Evolutionary conservation across 2,329 filamentous ascomycete species (phyloP), one percentile per base, ranked within the genome.

Genomic region (Didymella arachidicola): DNA sequence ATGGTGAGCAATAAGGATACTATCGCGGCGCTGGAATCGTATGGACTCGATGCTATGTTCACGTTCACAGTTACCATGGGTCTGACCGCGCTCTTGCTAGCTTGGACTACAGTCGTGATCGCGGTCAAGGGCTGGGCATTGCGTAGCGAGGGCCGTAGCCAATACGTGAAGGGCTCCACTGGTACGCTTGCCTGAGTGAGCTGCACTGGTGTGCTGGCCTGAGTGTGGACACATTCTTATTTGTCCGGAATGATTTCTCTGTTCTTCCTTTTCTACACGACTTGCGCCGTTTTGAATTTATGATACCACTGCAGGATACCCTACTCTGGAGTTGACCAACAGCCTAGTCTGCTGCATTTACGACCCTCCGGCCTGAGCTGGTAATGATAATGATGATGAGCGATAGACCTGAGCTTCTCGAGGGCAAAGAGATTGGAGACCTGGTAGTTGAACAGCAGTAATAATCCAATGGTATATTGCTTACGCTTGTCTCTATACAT

Each of bases 41-140:
- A 93, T 72, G 78, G 88, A 4, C 80, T 97, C 16, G 91, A 97
- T 71, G 91, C 91, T 63, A 97, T 97, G 93, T 95, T 97, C 77
- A 86, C 92, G 61, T 96, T 97, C 78, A 97, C 92, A 0, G 85
- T 97, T 32, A 90, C 88, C 10, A 90, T 96, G 86, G 94, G 93
- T 2, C 74, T 96, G 7, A 91, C 92, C 1, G 89, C 89, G 2
- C 82, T 97, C 49, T 77, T 96, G 50, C 94, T 97, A 90, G 88
- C 93, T 0, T 97, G 91, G 88, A 85, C 90, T 53, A 84, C 96
- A 19, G 71, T 93, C 27, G 80, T 90, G 11, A 86, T 97, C 59
- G 89, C 92, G 26, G 79, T 97, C 73, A 97, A 97, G 78, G 93
- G 93, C 26, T 96, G 92, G 92, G 92, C 92, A 3, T 65, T 75